Conservation (phyloP, 257 asterid species). For the Catharanthus roseus region DNA sequence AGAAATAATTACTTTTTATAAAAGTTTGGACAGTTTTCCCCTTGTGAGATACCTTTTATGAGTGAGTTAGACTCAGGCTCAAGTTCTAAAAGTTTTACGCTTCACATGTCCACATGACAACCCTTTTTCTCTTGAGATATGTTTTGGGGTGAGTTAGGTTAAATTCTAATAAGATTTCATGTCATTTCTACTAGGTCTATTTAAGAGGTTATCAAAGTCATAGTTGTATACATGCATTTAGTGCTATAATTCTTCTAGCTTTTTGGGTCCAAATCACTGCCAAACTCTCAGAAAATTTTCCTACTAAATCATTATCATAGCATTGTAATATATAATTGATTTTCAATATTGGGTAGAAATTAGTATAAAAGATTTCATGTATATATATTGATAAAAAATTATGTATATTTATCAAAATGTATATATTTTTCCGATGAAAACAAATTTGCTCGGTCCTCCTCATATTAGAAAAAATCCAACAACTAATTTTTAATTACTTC, state of each 20-base stretch:
- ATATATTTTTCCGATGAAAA: too few relatives aligned
- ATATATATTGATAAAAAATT: too few relatives aligned
- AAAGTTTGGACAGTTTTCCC: too few relatives aligned
- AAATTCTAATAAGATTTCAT: not conserved
- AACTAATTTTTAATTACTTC: not conserved
- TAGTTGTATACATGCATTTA: not conserved
- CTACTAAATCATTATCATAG: not conserved
- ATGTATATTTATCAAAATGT: too few relatives aligned
- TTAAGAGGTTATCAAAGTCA: not conserved
- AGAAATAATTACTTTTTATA: too few relatives aligned
- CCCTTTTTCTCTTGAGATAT: too few relatives aligned
- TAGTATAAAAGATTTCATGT: not conserved
- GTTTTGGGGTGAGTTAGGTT: too few relatives aligned
- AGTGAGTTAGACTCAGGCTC: too few relatives aligned
- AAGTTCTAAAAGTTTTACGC: too few relatives aligned
- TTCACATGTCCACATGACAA: too few relatives aligned
- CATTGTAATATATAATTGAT: not conserved
- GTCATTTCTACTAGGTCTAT: not conserved
- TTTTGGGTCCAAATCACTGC: constrained; percentile 3
- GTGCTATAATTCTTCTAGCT: not conserved
- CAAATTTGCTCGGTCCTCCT: too few relatives aligned
- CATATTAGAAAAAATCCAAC: not conserved
- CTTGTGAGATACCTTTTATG: too few relatives aligned
- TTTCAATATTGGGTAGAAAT: not conserved
- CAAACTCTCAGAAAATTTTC: not conserved